Base-by-base conservation (phyloP, 208 protist genomes). In the Polymyxa betae region DNA sequence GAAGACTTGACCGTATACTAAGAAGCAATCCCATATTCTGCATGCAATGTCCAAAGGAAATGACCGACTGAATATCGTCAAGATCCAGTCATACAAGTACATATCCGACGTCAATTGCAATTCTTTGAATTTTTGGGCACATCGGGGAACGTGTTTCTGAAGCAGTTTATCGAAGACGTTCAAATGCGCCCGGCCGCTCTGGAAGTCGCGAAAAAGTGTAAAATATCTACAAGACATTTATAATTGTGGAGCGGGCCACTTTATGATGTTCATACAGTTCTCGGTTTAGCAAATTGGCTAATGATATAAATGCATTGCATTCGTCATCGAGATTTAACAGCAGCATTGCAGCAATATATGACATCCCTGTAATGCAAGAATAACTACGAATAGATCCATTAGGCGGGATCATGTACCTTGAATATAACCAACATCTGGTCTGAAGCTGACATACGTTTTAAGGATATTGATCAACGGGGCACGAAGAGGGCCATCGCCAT, bases 351-450 rank as follows among this genome's bases (percentile, higher is more conserved):
- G 92, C 93, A 12, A 94, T 35, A 66, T 91, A 94, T 10, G 93
- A 94, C 93, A 94, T 94, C 20, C 93, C 93, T 90, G 88, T 60
- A 89, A 32, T 5, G 12, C 41, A n/a, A n/a, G n/a, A n/a, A 24
- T 54, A 24, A 45, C 87, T 54, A 54, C 16, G n/a, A 45, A 38
- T 0, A 16, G 20, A 32, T 0, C 5, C 20, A 54, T 20, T 16
- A 32, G 38, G 40, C 40, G 87, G 87, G 87, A 45, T 16, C 38
- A 35, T 45, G 87, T 20, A 54, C 87, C 44, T 38, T 93, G 92
- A 16, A 93, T 92, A 45, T 94, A 94, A 29, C 92, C 93, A 46
- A 94, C 93, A 90, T 94, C 93, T n/a, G 93, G 93, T 38, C 93
- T 91, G 78, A 92, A 93, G 90, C 68, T 92, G 0, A 90, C 92